Evolutionary conservation across 2,329 filamentous ascomycete species (phyloP).

Genomic region (Venturiaceae sp.): DNA sequence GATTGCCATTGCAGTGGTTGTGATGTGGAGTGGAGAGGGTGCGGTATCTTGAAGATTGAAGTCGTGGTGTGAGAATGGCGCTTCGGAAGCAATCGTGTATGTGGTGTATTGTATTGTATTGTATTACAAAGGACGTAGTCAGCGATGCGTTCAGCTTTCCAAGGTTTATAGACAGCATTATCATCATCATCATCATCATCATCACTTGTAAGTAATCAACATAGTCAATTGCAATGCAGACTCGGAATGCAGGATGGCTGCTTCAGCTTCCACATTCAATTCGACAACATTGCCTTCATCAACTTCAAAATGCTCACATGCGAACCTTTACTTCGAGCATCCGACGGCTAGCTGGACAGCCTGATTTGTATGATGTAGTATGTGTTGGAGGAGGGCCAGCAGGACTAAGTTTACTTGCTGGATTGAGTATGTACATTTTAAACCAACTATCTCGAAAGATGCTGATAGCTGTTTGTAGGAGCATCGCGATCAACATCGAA

Average conservation of each 20-base stretch:
- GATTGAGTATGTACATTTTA: constrained; percentile 21
- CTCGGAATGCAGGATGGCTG: background rate
- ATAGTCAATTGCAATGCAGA: background rate
- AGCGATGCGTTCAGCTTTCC: background rate
- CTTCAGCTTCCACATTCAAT: background rate
- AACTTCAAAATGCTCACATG: background rate
- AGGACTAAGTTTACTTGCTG: constrained; percentile 56
- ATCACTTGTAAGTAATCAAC: background rate
- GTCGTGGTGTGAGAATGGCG: background rate
- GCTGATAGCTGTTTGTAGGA: constrained; percentile 37
- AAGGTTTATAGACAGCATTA: background rate
- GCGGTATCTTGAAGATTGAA: background rate
- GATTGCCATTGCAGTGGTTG: constrained; percentile 1
- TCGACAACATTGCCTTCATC: background rate
- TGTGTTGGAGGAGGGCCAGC: constrained; percentile 86
- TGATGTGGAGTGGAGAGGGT: background rate
- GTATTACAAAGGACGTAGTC: no score
- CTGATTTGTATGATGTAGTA: constrained; percentile 86
- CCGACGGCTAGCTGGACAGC: constrained; percentile 16
- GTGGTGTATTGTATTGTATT: no score
- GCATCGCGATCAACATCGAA: constrained; percentile 64
- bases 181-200: background rate
- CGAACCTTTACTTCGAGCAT: background rate
- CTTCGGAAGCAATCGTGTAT: background rate
- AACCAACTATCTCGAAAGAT: background rate